phyloP scores from a whole-genome alignment of 1,284 basidiomycete genomes.

The Puccinia horiana region DNA sequence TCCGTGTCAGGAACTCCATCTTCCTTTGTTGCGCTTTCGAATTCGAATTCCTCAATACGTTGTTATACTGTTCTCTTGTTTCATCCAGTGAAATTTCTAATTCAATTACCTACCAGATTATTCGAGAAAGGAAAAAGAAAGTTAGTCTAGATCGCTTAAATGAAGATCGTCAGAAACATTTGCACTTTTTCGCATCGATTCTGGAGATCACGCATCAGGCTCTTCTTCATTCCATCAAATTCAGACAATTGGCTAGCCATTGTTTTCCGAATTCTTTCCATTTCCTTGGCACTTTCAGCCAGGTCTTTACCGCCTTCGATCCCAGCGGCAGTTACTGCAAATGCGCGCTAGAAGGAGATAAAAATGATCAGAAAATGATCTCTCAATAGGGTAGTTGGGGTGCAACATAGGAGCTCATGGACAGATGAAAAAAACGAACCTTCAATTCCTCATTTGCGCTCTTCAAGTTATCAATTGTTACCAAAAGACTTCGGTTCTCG shows the following conservation, averaged over 20 bases:
- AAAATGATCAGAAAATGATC: slow-evolving; percentile 4
- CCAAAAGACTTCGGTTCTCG: slow-evolving; percentile 81
- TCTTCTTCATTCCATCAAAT: slow-evolving; percentile 98
- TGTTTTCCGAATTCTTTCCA: slow-evolving; percentile 93
- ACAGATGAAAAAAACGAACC: slow-evolving; percentile 62
- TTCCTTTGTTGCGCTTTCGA: slow-evolving; percentile 98
- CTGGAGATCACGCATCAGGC: slow-evolving; percentile 95
- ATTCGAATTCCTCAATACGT: slow-evolving; percentile 95
- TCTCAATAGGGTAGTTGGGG: slow-evolving; percentile 41
- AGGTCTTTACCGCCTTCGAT: slow-evolving; percentile 95
- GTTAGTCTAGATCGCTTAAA: background rate
- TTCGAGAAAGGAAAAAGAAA: background rate
- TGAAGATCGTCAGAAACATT: background rate
- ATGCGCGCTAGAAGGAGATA: slow-evolving; percentile 71
- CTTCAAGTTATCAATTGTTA: slow-evolving; percentile 87
- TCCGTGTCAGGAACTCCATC: slow-evolving; percentile 97
- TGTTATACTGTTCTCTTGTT: slow-evolving; percentile 98
- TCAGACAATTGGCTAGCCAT: slow-evolving; percentile 96
- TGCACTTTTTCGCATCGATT: slow-evolving; percentile 98
- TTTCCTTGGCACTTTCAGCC: slow-evolving; percentile 91
- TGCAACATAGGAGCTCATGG: background rate
- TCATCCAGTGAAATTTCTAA: slow-evolving; percentile 98
- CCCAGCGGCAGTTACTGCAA: slow-evolving; percentile 92
- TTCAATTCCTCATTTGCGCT: slow-evolving; percentile 97
- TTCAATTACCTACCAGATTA: slow-evolving; percentile 95